Evolutionary conservation across 208 protist genomes (phyloP).

Genomic region (Balamuthia mandrillaris): DNA sequence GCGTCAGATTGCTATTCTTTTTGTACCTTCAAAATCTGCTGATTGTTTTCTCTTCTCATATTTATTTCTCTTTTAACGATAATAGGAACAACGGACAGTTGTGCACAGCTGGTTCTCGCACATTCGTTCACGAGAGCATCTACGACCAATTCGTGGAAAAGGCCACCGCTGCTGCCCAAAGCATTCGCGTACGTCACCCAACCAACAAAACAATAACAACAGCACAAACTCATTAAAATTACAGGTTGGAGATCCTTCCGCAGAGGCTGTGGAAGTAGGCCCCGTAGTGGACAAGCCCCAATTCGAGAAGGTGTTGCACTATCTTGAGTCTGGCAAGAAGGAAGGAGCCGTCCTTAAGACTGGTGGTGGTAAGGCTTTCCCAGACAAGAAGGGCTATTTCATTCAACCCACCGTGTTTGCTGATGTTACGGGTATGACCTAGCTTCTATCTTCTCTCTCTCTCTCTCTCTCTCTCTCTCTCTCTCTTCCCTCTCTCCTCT

Average conservation of each 20-base stretch:
- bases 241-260: neutral
- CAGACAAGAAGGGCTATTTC: neutral
- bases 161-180: neutral
- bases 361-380: neutral
- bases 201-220: neutral
- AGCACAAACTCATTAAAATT: neutral
- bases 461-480: too few species aligned
- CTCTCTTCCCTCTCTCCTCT: too few species aligned
- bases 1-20: neutral
- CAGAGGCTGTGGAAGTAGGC: neutral
- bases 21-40: too few species aligned
- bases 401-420: conserved; percentile 26
- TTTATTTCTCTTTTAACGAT: too few species aligned
- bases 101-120: conserved; percentile 9
- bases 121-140: conserved; percentile 17
- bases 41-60: too few species aligned
- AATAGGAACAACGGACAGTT: conserved; percentile 11
- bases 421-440: too few species aligned
- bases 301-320: conserved; percentile 42
- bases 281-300: conserved; percentile 37
- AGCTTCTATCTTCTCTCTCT: too few species aligned
- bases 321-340: conserved; percentile 22
- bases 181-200: too few species aligned
- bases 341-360: neutral
- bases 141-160: conserved; percentile 44